Percentiles rank a stretch among this genome's conserved stretches.
Conservation (phyloP, 2,329 filamentous ascomycete species). For the Ciborinia camelliae region DNA sequence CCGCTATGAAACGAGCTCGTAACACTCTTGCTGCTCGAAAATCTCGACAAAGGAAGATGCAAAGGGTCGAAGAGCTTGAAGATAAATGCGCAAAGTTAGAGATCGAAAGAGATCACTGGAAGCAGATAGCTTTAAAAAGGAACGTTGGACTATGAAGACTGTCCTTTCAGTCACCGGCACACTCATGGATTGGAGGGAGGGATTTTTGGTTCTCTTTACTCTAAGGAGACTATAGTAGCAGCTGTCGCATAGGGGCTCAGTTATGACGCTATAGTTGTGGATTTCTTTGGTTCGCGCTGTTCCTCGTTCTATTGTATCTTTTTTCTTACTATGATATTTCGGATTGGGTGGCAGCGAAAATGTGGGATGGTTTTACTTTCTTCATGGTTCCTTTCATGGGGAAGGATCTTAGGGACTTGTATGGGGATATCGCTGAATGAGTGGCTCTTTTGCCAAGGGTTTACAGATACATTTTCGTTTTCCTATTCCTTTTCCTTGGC, state of each 20-base stretch:
- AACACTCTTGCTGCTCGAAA: slow-evolving; percentile 94
- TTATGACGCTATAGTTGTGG: slow-evolving; percentile 35
- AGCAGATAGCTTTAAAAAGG: slow-evolving; percentile 40
- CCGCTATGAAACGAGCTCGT: slow-evolving; percentile 88
- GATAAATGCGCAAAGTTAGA: slow-evolving; percentile 67
- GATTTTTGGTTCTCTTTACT: slow-evolving; percentile 28
- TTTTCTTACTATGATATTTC: slow-evolving; percentile 12
- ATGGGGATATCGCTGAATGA: neutral
- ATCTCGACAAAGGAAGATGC: slow-evolving; percentile 81
- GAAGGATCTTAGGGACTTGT: neutral
- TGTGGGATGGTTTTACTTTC: slow-evolving; percentile 7
- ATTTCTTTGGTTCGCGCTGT: slow-evolving; percentile 22
- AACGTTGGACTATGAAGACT: slow-evolving; percentile 24
- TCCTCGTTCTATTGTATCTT: slow-evolving; percentile 24
- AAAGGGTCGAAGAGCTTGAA: slow-evolving; percentile 72
- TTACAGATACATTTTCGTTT: neutral
- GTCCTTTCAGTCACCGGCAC: slow-evolving; percentile 33
- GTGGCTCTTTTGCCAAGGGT: neutral
- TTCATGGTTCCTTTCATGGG: neutral
- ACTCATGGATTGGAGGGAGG: slow-evolving; percentile 37
- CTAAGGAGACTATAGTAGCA: slow-evolving; percentile 35
- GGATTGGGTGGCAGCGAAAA: neutral
- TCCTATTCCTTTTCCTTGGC: slow-evolving; percentile 17
- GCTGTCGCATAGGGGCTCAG: slow-evolving; percentile 29
- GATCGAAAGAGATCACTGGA: slow-evolving; percentile 64